Evolutionary conservation across 192 early-diverging fungal species (phyloP).

Genomic region (Backusella liffmaniae): DNA sequence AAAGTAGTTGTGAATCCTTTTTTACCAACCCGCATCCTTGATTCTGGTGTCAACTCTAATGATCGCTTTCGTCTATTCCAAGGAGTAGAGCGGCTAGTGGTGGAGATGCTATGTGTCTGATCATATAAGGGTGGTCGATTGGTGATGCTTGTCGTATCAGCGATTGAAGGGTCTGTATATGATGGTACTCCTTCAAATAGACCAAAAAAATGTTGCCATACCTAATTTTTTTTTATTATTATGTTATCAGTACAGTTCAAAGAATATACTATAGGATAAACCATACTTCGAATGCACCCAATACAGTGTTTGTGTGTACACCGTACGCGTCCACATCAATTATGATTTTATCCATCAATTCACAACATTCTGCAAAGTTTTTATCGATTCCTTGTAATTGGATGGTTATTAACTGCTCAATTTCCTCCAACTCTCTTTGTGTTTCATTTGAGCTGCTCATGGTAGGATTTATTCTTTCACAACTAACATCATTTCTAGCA

Average conservation of each 20-base stretch:
- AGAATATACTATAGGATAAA: neutral
- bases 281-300: neutral
- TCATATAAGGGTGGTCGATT: constrained; percentile 2
- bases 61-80: neutral
- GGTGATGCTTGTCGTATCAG: constrained; percentile 1
- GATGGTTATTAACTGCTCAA: neutral
- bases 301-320: neutral
- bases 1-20: neutral
- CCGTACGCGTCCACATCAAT: neutral
- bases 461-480: neutral
- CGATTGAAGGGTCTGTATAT: neutral
- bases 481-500: neutral
- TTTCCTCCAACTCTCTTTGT: neutral
- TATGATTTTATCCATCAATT: neutral
- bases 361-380: neutral
- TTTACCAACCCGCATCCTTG: neutral
- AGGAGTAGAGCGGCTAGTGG: neutral
- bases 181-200: neutral
- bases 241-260: neutral
- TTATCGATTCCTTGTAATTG: constrained; percentile 1
- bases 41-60: neutral
- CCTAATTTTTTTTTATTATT: neutral
- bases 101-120: neutral
- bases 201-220: neutral
- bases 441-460: neutral